Evolutionary conservation across 768 basidiomycete genomes (phyloP).

Genomic region (Tephrocybe sp.): DNA sequence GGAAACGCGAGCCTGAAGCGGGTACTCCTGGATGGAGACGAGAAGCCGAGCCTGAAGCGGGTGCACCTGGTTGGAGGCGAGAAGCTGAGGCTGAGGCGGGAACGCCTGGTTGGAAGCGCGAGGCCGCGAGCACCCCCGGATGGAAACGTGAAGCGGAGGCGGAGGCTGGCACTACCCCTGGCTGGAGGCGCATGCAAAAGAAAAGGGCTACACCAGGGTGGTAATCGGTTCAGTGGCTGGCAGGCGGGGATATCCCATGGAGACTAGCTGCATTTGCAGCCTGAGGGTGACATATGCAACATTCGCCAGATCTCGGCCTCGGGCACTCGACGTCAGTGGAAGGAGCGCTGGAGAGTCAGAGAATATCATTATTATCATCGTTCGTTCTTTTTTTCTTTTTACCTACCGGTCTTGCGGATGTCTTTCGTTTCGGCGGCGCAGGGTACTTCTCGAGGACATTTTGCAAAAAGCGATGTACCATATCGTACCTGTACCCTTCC

Average conservation of each 20-base stretch:
- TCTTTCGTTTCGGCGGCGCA: constrained; percentile 1
- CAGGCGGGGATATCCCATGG: neutral
- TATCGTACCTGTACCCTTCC: neutral
- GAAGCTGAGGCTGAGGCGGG: constrained; percentile 15
- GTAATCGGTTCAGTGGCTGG: constrained; percentile 4
- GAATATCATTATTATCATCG: neutral
- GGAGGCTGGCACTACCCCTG: constrained; percentile 5
- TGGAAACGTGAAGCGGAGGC: constrained; percentile 23
- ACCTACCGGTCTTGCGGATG: constrained; percentile 1
- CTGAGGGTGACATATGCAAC: neutral
- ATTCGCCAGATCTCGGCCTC: constrained; percentile 4
- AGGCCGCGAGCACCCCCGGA: constrained; percentile 10
- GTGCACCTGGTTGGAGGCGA: constrained; percentile 8
- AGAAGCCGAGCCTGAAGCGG: constrained; percentile 4
- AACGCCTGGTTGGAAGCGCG: constrained; percentile 17
- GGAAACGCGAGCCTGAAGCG: constrained; percentile 10
- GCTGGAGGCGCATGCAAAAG: constrained; percentile 7
- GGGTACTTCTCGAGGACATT: constrained; percentile 1
- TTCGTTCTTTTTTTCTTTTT: neutral
- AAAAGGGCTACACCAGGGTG: constrained; percentile 5
- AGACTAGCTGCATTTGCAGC: neutral
- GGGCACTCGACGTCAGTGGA: constrained; percentile 1
- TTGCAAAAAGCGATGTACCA: constrained; percentile 8
- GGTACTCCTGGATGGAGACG: constrained; percentile 16
- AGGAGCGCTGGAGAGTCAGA: neutral